Evolutionary conservation across 192 early-diverging fungal genomes (phyloP), one percentile per base, ranked within the genome.

Genomic region (Gaertneriomyces sp.): DNA sequence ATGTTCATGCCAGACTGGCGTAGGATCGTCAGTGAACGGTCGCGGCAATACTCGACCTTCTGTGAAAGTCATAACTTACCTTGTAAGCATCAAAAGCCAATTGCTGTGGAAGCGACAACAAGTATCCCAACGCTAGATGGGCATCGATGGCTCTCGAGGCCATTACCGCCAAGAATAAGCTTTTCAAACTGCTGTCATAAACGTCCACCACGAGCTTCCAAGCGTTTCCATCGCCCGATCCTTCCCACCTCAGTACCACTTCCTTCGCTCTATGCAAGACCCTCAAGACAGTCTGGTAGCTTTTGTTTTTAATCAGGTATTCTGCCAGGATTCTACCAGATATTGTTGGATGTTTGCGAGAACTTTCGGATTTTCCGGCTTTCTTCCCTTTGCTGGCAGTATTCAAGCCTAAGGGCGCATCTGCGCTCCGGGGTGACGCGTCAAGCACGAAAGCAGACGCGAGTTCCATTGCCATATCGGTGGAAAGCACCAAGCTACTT

Each of bases 401-500:
- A 20, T 58, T 61, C 0, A 57, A 57, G 14, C 46, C 45, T 12
- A 47, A 60, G n/a, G 42, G 16, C 33, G 10, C 46, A 52, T 47
- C 12, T 12, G 42, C 20, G 12, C 17, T 62, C 10, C 58, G 50
- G n/a, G 66, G 45, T 10, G 63, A 39, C 1, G 72, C 55, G 40
- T 71, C 71, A 10, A 76, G 60, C 19, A 80, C 65, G 50, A 74
- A 81, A 19, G 62, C 58, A 4, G 68, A 63, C 6, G 55, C 73
- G 11, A 80, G 68, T 0, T 46, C 64, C 85, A 89, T 85, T 4
- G 85, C 66, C 45, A 66, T 67, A 10, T 63, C 73, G 0, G 87
- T 86, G 12, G 83, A 80, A 17, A 89, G 72, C 7, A 89, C 86
- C 4, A 89, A 73, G 2, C 82, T 81, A 9, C 71, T 79, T 64